Conservation (phyloP, 331 rosid species). For the Phaseolus coccineus region DNA sequence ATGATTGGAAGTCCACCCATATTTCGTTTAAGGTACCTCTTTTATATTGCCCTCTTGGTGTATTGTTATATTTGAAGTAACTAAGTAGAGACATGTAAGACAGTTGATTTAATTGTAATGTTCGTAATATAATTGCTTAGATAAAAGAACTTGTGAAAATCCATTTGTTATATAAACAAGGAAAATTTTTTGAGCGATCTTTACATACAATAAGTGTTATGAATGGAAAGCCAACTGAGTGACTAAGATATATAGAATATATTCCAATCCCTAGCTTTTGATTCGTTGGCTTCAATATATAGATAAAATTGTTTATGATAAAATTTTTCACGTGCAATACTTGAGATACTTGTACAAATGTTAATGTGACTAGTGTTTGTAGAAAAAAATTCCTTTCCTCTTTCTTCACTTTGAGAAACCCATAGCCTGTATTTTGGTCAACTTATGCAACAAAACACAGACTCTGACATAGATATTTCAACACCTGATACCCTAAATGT, state of each 20-base stretch:
- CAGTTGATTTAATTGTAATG: background rate
- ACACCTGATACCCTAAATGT: background rate
- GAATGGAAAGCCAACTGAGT: background rate
- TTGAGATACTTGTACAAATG: conserved; percentile 13
- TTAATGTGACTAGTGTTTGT: conserved; percentile 18
- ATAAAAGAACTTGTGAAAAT: conserved; percentile 3
- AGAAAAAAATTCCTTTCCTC: background rate
- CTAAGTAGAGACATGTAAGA: background rate
- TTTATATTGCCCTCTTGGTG: conserved; percentile 36
- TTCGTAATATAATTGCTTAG: background rate
- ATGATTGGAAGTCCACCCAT: conserved; percentile 77
- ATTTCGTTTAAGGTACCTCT: conserved; percentile 85
- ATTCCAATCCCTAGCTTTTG: conserved; percentile 9
- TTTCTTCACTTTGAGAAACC: conserved; percentile 17
- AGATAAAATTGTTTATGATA: conserved; percentile 8
- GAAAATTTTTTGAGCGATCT: background rate
- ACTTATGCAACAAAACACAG: background rate
- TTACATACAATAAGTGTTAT: conserved; percentile 9
- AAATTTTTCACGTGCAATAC: conserved; percentile 14
- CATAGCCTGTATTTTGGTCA: conserved; percentile 22
- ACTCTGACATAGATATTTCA: no score
- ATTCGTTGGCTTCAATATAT: background rate
- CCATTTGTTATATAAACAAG: background rate
- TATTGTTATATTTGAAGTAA: conserved; percentile 36
- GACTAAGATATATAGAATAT: conserved; percentile 7